Conservation (phyloP, 176 grass and related monocot species). For the Triticum turgidum region DNA sequence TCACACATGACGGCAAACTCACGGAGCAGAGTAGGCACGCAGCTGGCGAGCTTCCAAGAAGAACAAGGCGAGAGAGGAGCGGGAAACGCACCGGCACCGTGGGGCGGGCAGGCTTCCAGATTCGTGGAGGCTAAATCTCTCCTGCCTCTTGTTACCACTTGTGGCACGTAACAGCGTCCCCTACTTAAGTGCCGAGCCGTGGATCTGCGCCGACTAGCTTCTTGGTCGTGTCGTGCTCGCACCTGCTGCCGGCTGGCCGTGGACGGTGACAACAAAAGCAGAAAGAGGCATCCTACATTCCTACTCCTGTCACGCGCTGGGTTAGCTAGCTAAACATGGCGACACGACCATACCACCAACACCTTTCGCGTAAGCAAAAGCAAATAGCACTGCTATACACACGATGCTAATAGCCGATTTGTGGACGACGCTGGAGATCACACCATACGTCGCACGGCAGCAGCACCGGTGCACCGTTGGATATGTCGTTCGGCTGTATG, state of each 20-base stretch:
- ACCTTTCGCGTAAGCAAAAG: not conserved
- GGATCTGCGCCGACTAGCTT: not conserved
- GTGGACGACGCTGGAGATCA: no score
- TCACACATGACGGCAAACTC: no score
- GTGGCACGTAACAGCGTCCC: not conserved
- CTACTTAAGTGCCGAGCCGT: not conserved
- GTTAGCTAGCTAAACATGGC: no score
- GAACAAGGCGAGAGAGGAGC: not conserved
- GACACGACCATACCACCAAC: not conserved
- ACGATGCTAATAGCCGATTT: no score
- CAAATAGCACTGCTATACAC: no score
- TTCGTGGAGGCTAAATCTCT: no score
- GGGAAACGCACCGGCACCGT: conserved; percentile 5
- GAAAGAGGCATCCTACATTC: not conserved
- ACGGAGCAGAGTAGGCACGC: no score
- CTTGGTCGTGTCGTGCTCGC: not conserved
- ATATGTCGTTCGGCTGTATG: no score
- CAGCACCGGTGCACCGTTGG: no score
- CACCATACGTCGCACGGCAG: no score
- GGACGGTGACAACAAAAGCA: not conserved
- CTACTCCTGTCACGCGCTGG: not conserved
- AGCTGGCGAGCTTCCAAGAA: no score
- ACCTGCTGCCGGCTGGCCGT: not conserved
- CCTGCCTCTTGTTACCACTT: not conserved
- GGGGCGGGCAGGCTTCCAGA: not conserved